A percentile compares a stretch with the other conserved stretches of the same genome.
These are phyloP conservation scores for Arxiozyma slooffiae DNA, from an alignment of 1,139 yeast species.

Conservation along the genomic window DNA sequence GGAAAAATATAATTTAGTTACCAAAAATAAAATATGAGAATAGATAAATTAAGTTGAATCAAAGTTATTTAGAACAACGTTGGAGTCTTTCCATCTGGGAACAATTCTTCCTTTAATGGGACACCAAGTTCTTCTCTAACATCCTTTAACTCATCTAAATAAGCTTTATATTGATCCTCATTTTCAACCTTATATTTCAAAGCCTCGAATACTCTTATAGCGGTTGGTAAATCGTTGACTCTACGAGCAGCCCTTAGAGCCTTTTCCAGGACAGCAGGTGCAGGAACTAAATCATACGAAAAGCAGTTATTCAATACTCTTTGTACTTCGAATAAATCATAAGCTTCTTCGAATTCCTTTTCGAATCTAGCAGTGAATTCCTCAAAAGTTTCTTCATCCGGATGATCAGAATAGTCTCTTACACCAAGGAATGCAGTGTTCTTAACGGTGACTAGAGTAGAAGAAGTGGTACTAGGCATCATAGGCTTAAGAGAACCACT, in stretches of 20 bases:
- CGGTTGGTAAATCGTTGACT: constrained; percentile 97
- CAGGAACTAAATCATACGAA: constrained; percentile 96
- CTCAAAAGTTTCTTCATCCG: constrained; percentile 76
- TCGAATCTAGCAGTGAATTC: constrained; percentile 91
- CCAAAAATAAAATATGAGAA: background rate
- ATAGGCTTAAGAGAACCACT: background rate
- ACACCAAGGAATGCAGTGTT: background rate
- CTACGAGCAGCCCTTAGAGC: constrained; percentile 98
- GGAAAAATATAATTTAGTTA: too few species aligned
- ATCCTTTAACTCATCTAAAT: constrained; percentile 87
- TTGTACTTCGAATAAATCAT: constrained; percentile 95
- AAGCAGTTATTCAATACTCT: constrained; percentile 90
- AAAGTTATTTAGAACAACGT: constrained; percentile 19
- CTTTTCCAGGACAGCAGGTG: constrained; percentile 90
- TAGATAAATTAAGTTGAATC: background rate
- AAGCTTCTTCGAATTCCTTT: constrained; percentile 95
- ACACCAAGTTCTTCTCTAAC: constrained; percentile 88
- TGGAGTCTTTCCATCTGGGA: constrained; percentile 20
- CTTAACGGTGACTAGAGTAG: background rate
- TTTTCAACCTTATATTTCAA: constrained; percentile 92
- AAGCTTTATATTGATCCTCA: constrained; percentile 87
- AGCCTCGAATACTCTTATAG: constrained; percentile 92
- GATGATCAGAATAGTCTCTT: constrained; percentile 38
- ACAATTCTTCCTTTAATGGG: constrained; percentile 88
- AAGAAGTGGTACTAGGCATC: background rate